Evolutionary conservation across 192 early-diverging fungal genomes (phyloP), one percentile per base, ranked within the genome.

Genomic region (Coemansia sp.): DNA sequence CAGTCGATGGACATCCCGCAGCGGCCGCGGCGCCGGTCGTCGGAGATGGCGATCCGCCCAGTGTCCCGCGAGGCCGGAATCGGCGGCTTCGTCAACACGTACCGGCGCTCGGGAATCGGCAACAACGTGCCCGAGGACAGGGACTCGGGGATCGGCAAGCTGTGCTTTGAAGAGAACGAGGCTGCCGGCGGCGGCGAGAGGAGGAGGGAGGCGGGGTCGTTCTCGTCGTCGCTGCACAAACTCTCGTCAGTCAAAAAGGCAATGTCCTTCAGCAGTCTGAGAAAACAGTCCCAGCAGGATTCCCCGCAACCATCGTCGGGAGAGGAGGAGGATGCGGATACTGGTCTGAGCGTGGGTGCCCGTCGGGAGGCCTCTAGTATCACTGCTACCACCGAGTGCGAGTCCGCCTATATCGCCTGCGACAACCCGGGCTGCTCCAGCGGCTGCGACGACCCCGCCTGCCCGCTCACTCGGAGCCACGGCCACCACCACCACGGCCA

Each of bases 91-190:
- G n/a, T 20, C 25, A 57, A 19, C 19, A 45, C 50, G 14, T 67
- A 70, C 32, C 60, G n/a, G 12, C 16, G 38, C 0, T 75, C 74
- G 0, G 68, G 74, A 2, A 75, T 75, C 10, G 74, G 74, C 59
- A 75, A 70, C 51, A 70, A 75, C 32, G 37, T 61, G 4, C 16
- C 7, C 5, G 68, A 65, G 22, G 67, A 70, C 44, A 38, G 68
- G 3, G 60, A 67, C 61, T 75, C 74, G 20, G 74, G 74, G 0
- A 75, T 75, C n/a, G 74, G 74, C 51, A 75, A 70, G 44, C 53
- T 63, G 13, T 69, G 67, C 53, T 64, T 61, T 17, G 68, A 75
- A 11, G 64, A 70, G 40, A 13, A 17, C 2, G 37, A 37, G 20
- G 25, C 32, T 7, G 20, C 7, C 2, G 2, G 2, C 51, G 7